Base-by-base conservation (phyloP, 139 green algal species). In the Zygnema circumcarinatum region DNA sequence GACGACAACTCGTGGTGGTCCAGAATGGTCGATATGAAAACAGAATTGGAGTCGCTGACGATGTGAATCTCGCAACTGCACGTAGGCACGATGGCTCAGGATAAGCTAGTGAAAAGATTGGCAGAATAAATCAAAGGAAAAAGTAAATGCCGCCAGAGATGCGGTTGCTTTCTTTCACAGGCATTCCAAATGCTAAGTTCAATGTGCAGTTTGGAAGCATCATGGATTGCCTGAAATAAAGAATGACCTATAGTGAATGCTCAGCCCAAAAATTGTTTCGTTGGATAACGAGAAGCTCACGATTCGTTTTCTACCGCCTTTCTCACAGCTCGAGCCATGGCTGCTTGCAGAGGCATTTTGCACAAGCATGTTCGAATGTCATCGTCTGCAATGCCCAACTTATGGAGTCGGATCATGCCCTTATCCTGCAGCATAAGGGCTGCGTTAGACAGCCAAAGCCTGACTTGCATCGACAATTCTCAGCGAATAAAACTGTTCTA, bases 11-110 rank as follows among this genome's bases (percentile, higher is more conserved):
- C 68, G 29, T 83, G 38, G 11, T 40, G 21, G 1, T 73, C 83
- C 31, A 88, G 31, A 38, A 88, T 83, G 29, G 29, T 75, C 20
- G 74, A n/a, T 33, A 88, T 88, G 74, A 67, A 88, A 41, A 86
- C 2, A 53, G 75, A 87, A 29, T 88, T 88, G 11, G 83, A 47
- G 42, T 88, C 83, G 75, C 75, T 87, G 3, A 88, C 20, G 31
- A 88, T 87, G 81, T 87, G 81, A 47, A 86, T 3, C 16, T 42
- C n/a, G 38, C 54, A 86, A 29, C 79, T 83, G 75, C 36, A 62
- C 16, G n/a, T 72, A 29, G 25, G 25, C 54, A 33, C 54, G 25
- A 72, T 72, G 25, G 54, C 54, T 29, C 25, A 72, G 54, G 54
- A n/a, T n/a, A n/a, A n/a, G n/a, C n/a, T n/a, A 29, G 54, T 29